Evolutionary conservation across 495 filamentous ascomycete species (phyloP).

Genomic region (Usnea hakonensis): DNA sequence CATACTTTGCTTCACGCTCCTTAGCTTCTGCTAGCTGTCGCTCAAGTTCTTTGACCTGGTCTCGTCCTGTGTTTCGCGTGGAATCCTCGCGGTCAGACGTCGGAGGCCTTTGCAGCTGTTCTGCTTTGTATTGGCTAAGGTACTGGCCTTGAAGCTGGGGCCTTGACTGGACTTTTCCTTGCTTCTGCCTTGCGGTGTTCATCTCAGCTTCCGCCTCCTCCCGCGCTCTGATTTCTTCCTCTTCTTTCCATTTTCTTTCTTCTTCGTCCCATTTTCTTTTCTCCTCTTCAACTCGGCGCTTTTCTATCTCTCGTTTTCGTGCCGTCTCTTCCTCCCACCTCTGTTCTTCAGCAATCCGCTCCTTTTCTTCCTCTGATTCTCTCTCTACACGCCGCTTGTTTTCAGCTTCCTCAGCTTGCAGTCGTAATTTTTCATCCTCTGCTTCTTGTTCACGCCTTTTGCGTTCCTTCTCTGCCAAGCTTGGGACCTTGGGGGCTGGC

Average conservation of each 20-base stretch:
- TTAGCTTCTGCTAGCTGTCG: constrained; percentile 77
- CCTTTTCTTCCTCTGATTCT: constrained; percentile 64
- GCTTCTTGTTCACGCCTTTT: constrained; percentile 44
- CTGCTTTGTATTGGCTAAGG: constrained; percentile 74
- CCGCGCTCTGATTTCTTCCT: constrained; percentile 64
- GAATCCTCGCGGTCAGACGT: constrained; percentile 22
- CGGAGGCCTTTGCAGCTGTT: constrained; percentile 25
- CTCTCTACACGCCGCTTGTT: constrained; percentile 49
- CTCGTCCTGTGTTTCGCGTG: constrained; percentile 40
- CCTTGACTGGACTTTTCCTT: constrained; percentile 52
- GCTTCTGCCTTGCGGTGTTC: constrained; percentile 57
- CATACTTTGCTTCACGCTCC: constrained; percentile 76
- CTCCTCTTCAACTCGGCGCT: constrained; percentile 61
- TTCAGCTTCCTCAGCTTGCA: constrained; percentile 60
- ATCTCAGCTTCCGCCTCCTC: constrained; percentile 70
- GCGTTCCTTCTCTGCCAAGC: constrained; percentile 58
- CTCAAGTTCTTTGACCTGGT: constrained; percentile 77
- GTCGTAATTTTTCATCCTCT: constrained; percentile 53
- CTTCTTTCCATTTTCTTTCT: constrained; percentile 70
- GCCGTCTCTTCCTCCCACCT: constrained; percentile 74
- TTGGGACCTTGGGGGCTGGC: constrained; percentile 69
- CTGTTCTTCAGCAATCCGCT: constrained; percentile 60
- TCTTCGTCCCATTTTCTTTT: constrained; percentile 78
- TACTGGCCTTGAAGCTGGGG: constrained; percentile 64
- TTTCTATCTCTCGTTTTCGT: constrained; percentile 60